These are phyloP conservation scores for Alternaria burnsii DNA, from an alignment of 2,329 filamentous ascomycete genomes.

Conservation along the genomic window DNA sequence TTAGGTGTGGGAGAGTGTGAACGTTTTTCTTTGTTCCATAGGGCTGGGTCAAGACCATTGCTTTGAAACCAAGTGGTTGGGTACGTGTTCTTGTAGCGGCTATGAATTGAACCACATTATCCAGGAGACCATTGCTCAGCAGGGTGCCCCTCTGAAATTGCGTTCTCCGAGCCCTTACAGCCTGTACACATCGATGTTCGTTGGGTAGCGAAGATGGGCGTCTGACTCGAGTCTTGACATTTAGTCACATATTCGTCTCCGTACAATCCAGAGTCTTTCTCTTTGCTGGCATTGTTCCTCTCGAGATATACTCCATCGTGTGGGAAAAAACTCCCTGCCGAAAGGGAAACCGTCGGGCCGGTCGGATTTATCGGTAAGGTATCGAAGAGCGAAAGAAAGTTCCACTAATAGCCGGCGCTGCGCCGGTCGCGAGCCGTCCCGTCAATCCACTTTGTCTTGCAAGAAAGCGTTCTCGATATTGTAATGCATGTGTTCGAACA, in stretches of 20 bases:
- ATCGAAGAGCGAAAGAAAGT: background rate
- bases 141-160: background rate
- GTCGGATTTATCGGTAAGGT: slow-evolving; percentile 3
- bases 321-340: background rate
- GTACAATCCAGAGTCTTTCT: background rate
- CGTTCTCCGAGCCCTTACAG: background rate
- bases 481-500: background rate
- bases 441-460: background rate
- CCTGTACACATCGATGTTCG: background rate
- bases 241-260: background rate
- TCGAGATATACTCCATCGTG: background rate
- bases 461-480: background rate
- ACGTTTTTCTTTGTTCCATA: slow-evolving; percentile 8
- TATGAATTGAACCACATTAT: background rate
- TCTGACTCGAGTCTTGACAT: background rate
- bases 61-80: background rate
- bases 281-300: background rate
- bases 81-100: background rate
- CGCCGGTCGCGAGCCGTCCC: slow-evolving; percentile 10
- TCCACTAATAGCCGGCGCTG: slow-evolving; percentile 9
- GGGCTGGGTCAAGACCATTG: background rate
- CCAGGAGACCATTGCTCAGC: background rate
- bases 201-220: background rate
- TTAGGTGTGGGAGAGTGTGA: background rate
- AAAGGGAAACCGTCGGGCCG: slow-evolving; percentile 1